Evolutionary conservation across 805 yeast species (phyloP), one percentile per base, ranked within the genome.

Genomic region (Yamadazyma kitorensis): DNA sequence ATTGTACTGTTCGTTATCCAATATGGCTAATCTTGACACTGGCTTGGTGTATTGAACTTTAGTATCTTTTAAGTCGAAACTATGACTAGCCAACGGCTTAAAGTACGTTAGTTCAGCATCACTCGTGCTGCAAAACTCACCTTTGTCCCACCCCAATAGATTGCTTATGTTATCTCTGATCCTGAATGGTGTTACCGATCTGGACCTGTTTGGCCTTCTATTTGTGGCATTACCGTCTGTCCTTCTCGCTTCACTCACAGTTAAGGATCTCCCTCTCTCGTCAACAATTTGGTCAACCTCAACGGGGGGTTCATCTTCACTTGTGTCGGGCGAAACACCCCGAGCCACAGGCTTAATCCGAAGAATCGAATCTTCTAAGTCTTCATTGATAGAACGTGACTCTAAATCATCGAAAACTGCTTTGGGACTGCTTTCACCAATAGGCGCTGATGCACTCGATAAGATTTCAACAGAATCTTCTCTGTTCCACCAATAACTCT

Each of bases 91-190:
- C 10, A n/a, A 14, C 8, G 25, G 12, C 17, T 14, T 31, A 23
- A n/a, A 16, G 8, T 9, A 14, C 12, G 11, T 31, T 28, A 15
- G 24, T 16, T 6, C 15, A 14, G 7, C 18, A 20, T 8, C 14
- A 13, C 14, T 12, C 14, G 11, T 25, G 11, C 28, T 12, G 17
- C 9, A n/a, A n/a, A n/a, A n/a, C n/a, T n/a, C n/a, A n/a, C n/a
- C n/a, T n/a, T n/a, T n/a, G 17, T 39, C 34, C 40, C 41, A 34
- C 7, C 43, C 38, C 15, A 45, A 34, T 8, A 41, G 18, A 22
- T 39, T 24, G 16, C 20, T 37, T 10, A 48, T 8, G 27, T 37
- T 48, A 8, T 47, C 51, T 27, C 53, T 44, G 22, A 48, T 41
- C 32, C 33, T 47, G 16, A 48, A 41, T 1, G 48, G 51, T 4